Evolutionary conservation across 805 yeast genomes (phyloP).

Genomic region (Candida mattraensis): DNA sequence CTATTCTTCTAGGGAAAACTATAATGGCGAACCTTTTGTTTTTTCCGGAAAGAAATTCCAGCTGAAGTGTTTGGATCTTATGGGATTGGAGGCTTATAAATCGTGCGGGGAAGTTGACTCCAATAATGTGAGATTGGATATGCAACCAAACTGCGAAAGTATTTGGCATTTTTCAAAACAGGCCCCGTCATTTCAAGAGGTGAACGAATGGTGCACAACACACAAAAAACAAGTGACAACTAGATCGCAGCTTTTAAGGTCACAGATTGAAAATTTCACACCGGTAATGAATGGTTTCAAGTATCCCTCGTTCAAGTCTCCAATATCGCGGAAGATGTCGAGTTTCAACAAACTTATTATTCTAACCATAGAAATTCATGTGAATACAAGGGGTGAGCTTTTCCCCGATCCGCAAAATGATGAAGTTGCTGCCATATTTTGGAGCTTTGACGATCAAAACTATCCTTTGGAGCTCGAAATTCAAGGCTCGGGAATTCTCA

Average conservation of each 20-base stretch:
- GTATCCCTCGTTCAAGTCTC: constrained; percentile 32
- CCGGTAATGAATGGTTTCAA: constrained; percentile 41
- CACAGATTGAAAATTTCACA: constrained; percentile 55
- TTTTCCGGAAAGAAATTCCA: constrained; percentile 67
- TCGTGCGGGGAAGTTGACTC: constrained; percentile 6
- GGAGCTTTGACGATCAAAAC: constrained; percentile 53
- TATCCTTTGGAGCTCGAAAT: constrained; percentile 35
- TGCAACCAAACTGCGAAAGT: constrained; percentile 6
- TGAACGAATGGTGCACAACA: constrained; percentile 36
- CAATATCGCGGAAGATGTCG: constrained; percentile 34
- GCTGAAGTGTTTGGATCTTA: constrained; percentile 41
- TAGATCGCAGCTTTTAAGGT: constrained; percentile 27
- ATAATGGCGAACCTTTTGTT: constrained; percentile 52
- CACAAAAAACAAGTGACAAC: constrained; percentile 17
- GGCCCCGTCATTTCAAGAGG: constrained; percentile 49
- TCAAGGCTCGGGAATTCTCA: constrained; percentile 39
- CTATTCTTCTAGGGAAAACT: constrained; percentile 54
- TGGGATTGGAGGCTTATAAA: constrained; percentile 21
- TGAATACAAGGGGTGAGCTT: constrained; percentile 46
- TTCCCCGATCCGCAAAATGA: constrained; percentile 69
- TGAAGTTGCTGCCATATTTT: constrained; percentile 57
- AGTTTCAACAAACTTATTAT: constrained; percentile 50
- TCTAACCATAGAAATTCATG: constrained; percentile 70
- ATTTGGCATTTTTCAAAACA: constrained; percentile 45
- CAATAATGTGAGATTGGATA: constrained; percentile 1